Evolutionary conservation across 202 grass and related monocot genomes (phyloP).

Genomic region (Bolboschoenoplectus hybrid): DNA sequence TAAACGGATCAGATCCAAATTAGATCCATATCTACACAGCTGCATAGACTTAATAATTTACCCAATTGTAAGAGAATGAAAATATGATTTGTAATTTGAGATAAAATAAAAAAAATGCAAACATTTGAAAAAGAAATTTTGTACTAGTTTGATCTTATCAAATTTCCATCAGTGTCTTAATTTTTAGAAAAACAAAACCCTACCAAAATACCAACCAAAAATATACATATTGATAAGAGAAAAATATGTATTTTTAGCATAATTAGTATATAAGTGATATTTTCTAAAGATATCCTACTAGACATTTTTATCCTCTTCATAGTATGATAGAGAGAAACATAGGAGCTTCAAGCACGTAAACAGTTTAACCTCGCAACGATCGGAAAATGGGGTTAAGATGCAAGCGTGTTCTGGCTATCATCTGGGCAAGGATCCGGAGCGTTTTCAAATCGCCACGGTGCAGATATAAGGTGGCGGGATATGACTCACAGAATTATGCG

Average conservation of each 20-base stretch:
- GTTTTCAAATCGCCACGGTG: constrained; percentile 15
- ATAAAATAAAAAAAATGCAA: background rate
- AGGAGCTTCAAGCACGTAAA: background rate
- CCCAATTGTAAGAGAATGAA: background rate
- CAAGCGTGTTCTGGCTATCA: constrained; percentile 3
- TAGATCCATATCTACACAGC: background rate
- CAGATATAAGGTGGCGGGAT: background rate
- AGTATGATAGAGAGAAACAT: background rate
- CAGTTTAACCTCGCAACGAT: background rate
- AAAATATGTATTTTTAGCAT: background rate
- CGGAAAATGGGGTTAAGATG: constrained; percentile 23
- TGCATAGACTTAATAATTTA: background rate
- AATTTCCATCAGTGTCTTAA: background rate
- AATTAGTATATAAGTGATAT: background rate
- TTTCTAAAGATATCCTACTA: constrained; percentile 20
- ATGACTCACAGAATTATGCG: background rate
- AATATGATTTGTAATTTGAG: background rate
- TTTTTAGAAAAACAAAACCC: background rate
- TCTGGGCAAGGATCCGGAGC: constrained; percentile 16
- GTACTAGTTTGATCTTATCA: background rate
- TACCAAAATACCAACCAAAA: background rate
- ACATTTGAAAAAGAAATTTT: background rate
- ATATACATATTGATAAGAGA: background rate
- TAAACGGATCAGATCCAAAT: background rate
- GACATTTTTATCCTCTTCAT: background rate